Percentiles rank a stretch among this genome's conserved stretches.
These are phyloP conservation scores for Parasarocladium wereldwijsianum DNA, from an alignment of 2,329 filamentous ascomycete genomes.

Conservation along the genomic window DNA sequence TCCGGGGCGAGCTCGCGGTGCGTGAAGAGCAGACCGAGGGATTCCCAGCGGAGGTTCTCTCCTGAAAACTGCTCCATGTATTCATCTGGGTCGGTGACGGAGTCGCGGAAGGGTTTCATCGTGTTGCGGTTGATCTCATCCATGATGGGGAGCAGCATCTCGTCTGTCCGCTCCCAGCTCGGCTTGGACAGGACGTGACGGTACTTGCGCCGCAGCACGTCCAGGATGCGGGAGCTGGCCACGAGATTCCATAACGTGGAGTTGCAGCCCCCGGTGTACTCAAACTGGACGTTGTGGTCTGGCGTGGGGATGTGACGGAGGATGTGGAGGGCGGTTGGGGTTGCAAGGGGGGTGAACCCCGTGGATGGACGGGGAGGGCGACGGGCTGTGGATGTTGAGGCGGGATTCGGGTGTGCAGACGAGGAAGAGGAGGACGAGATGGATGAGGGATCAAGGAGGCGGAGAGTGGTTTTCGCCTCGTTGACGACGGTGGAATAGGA, in stretches of 20 bases:
- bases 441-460: conserved; percentile 10
- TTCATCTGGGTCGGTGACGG: conserved; percentile 16
- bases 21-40: conserved; percentile 21
- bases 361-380: no score
- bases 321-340: conserved; percentile 21
- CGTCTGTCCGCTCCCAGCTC: conserved; percentile 11
- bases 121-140: conserved; percentile 22
- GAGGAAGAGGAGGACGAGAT: background rate
- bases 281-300: conserved; percentile 10
- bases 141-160: conserved; percentile 20
- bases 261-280: conserved; percentile 8
- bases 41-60: conserved; percentile 25
- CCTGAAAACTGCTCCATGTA: conserved; percentile 26
- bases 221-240: conserved; percentile 14
- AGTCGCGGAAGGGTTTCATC: conserved; percentile 17
- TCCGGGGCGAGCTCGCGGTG: conserved; percentile 3
- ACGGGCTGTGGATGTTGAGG: conserved; percentile 7
- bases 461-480: conserved; percentile 24
- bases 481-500: conserved; percentile 26
- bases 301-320: conserved; percentile 20
- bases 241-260: conserved; percentile 15
- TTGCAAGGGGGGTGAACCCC: conserved; percentile 14
- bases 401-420: background rate
- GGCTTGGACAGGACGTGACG: conserved; percentile 12
- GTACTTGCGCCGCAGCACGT: conserved; percentile 17